Evolutionary conservation across 2,329 filamentous ascomycete genomes (phyloP), one percentile per base, ranked within the genome.

Genomic region (Penicillium sp.): DNA sequence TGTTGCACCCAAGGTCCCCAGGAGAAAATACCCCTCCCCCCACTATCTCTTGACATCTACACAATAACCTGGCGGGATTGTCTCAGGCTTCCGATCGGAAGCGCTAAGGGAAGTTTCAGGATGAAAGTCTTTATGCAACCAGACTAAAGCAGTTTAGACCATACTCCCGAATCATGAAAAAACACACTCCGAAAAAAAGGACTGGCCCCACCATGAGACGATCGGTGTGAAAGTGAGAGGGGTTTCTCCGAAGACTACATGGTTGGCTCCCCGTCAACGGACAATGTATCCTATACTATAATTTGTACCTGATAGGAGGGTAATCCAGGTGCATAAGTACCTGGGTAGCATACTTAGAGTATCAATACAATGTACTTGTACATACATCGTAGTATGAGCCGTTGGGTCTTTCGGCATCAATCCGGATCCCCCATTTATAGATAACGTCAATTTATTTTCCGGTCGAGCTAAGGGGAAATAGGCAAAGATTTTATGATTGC

Each of bases 151-250:
- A 21, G 40, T 34, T 24, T 44, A 31, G 22, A 18, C 18, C 31
- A 40, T 40, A 18, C n/a, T 9, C 38, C 18, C 21, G 22, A 43
- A 36, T 48, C 22, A 38, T 27, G 22, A 31, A 16, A 16, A 46
- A 40, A 38, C 27, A 52, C 43, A 47, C 21, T 38, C 21, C 16
- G 39, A 8, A 40, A 44, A 53, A 54, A 27, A 2, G 34, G 43
- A 8, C 5, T 49, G 18, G 31, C 40, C 39, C 52, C 52, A 54
- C 52, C 38, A 53, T 49, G 42, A 32, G 38, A 9, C 43, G 43
- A 53, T 53, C 50, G 38, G 21, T n/a, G 24, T 46, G 11, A 39
- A 36, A 48, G 36, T 52, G 34, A 14, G 22, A 22, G 21, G 31
- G 50, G 44, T 31, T 14, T 18, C 11, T 14, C 50, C 29, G 29